phyloP scores from a whole-genome alignment of 495 filamentous ascomycete genomes.

The Emericellopsis terricola region DNA sequence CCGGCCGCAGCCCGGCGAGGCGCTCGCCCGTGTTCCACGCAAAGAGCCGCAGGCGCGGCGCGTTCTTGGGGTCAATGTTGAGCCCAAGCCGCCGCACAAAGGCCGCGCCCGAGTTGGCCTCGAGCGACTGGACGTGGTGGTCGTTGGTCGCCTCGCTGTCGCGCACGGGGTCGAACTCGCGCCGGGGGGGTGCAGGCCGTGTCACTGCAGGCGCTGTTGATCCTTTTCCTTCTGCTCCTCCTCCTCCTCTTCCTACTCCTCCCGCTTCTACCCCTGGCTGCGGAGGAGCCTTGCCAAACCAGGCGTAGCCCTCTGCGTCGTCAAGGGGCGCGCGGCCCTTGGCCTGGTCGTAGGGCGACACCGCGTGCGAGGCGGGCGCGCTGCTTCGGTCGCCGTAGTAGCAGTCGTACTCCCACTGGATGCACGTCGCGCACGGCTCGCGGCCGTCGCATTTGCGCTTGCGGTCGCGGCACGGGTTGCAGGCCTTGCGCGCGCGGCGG shows the following conservation, averaged over 20 bases:
- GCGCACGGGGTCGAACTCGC: neutral
- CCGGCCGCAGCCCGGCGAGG: neutral
- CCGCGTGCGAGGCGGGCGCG: conserved; percentile 30
- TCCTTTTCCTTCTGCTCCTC: neutral
- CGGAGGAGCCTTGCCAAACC: neutral
- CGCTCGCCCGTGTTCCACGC: conserved; percentile 22
- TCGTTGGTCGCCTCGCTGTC: neutral
- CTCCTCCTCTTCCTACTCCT: neutral
- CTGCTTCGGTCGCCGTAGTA: conserved; percentile 12
- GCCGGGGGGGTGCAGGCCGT: neutral
- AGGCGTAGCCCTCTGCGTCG: neutral
- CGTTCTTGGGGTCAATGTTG: conserved; percentile 26
- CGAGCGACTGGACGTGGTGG: conserved; percentile 13
- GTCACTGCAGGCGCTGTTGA: no score
- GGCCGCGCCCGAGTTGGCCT: conserved; percentile 31
- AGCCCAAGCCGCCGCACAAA: conserved; percentile 31
- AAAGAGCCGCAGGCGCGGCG: conserved; percentile 31
- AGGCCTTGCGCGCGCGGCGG: neutral
- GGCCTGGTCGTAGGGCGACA: no score
- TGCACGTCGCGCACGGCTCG: neutral
- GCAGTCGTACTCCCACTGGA: conserved; percentile 1
- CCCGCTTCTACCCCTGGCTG: neutral
- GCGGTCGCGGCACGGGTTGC: neutral
- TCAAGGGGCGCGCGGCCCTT: neutral
- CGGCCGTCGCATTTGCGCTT: conserved; percentile 2